Percentiles rank a stretch among this genome's conserved stretches.
Evolutionary conservation across 2,329 filamentous ascomycete species (phyloP).

Genomic region (Trichoderma aggressivum): DNA sequence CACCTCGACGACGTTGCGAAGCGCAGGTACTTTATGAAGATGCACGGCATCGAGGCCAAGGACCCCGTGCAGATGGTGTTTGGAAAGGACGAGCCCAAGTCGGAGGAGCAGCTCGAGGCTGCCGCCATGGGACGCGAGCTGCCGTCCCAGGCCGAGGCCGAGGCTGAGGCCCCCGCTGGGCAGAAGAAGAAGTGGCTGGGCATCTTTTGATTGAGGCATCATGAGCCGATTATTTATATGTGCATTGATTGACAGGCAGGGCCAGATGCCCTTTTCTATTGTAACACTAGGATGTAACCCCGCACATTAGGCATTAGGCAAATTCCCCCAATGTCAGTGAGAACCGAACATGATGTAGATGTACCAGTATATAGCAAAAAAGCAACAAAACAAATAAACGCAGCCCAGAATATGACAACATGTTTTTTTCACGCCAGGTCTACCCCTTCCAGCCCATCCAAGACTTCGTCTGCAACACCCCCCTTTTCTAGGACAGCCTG

Average conservation of each 20-base stretch:
- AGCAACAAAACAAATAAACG: background rate
- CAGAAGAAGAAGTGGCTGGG: constrained; percentile 75
- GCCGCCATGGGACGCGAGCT: constrained; percentile 37
- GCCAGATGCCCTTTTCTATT: background rate
- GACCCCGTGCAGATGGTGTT: constrained; percentile 50
- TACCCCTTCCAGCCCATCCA: constrained; percentile 75
- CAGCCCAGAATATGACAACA: background rate
- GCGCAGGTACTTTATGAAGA: constrained; percentile 78
- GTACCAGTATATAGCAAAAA: constrained; percentile 7
- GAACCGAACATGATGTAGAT: constrained; percentile 9
- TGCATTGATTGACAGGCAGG: background rate
- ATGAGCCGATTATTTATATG: constrained; percentile 9
- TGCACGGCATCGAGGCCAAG: constrained; percentile 72
- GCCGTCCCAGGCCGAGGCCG: constrained; percentile 25
- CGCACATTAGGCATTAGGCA: constrained; percentile 7
- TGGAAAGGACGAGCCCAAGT: constrained; percentile 36
- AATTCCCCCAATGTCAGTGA: background rate
- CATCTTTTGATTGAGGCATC: constrained; percentile 57
- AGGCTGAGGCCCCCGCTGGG: constrained; percentile 25
- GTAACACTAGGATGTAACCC: background rate
- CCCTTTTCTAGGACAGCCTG: constrained; percentile 71
- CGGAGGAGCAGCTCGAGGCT: constrained; percentile 37
- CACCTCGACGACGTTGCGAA: constrained; percentile 85
- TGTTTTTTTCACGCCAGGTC: constrained; percentile 54
- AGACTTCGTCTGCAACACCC: constrained; percentile 80